Percentiles rank a stretch among this genome's conserved stretches.
These are phyloP conservation scores for Backusella liffmaniae DNA, from an alignment of 192 early-diverging fungal genomes.

Conservation along the genomic window DNA sequence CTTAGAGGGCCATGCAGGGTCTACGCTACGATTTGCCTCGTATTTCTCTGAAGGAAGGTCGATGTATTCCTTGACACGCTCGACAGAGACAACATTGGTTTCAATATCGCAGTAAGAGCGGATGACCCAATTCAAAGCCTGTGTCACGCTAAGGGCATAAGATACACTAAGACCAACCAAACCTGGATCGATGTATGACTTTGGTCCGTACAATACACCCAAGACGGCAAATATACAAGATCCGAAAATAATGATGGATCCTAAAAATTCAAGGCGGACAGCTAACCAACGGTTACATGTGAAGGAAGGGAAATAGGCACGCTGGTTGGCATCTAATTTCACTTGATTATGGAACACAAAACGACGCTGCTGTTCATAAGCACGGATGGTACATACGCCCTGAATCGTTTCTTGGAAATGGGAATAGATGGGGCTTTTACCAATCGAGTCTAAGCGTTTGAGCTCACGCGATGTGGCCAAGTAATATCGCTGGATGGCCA, in stretches of 20 bases:
- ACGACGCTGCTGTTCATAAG: conserved; percentile 60
- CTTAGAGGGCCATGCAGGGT: conserved; percentile 73
- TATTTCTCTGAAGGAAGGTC: conserved; percentile 79
- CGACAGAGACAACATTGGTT: conserved; percentile 66
- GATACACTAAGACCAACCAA: conserved; percentile 61
- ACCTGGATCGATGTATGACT: conserved; percentile 61
- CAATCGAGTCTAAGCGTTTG: conserved; percentile 80
- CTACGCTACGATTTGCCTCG: conserved; percentile 58
- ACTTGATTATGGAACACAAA: conserved; percentile 71
- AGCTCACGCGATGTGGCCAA: conserved; percentile 72
- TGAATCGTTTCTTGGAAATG: conserved; percentile 66
- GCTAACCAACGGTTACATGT: conserved; percentile 68
- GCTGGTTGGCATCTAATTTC: conserved; percentile 76
- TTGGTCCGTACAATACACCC: conserved; percentile 50
- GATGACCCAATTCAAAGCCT: conserved; percentile 86
- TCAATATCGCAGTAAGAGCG: conserved; percentile 87
- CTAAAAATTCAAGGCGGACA: conserved; percentile 78
- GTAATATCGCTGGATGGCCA: conserved; percentile 59
- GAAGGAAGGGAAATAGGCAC: conserved; percentile 76
- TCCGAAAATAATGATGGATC: conserved; percentile 76
- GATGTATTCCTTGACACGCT: conserved; percentile 81
- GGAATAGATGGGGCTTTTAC: conserved; percentile 81
- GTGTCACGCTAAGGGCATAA: conserved; percentile 73
- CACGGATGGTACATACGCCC: conserved; percentile 66
- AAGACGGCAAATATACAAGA: conserved; percentile 72